Evolutionary conservation across 2,329 filamentous ascomycete genomes (phyloP).

Genomic region (Colletotrichum simmondsii): DNA sequence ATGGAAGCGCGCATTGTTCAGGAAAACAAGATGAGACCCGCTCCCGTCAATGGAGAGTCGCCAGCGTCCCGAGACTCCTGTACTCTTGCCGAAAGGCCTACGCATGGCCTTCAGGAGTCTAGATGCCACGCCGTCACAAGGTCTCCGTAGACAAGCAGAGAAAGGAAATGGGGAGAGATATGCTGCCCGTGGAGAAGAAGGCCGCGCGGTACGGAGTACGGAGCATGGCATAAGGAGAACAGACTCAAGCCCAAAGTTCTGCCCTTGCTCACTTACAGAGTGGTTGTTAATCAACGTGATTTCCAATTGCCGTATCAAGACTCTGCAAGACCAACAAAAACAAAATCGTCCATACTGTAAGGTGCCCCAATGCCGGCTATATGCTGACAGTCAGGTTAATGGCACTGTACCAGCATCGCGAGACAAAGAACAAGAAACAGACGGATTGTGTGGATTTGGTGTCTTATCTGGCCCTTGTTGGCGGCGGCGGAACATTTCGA

Average conservation of each 20-base stretch:
- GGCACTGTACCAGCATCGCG: background rate
- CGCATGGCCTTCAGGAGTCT: background rate
- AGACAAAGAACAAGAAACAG: slow-evolving; percentile 1
- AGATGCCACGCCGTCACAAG: no score
- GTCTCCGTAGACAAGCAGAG: background rate
- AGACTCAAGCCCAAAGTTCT: no score
- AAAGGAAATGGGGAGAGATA: background rate
- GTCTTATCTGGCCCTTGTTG: background rate
- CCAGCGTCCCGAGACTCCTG: background rate
- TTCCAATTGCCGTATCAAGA: background rate
- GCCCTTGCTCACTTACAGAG: no score
- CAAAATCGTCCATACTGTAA: background rate
- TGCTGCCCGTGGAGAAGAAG: background rate
- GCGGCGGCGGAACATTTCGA: background rate
- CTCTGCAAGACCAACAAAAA: background rate
- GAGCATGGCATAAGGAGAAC: no score
- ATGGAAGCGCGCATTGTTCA: background rate
- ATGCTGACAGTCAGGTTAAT: background rate
- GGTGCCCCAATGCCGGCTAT: background rate
- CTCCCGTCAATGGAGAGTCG: background rate
- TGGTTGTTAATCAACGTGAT: background rate
- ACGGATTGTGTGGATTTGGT: background rate
- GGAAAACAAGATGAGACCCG: background rate
- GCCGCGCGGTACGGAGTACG: no score
- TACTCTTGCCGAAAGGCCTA: background rate